phyloP scores from a whole-genome alignment of 495 filamentous ascomycete genomes.

The Aspergillus baeticus region DNA sequence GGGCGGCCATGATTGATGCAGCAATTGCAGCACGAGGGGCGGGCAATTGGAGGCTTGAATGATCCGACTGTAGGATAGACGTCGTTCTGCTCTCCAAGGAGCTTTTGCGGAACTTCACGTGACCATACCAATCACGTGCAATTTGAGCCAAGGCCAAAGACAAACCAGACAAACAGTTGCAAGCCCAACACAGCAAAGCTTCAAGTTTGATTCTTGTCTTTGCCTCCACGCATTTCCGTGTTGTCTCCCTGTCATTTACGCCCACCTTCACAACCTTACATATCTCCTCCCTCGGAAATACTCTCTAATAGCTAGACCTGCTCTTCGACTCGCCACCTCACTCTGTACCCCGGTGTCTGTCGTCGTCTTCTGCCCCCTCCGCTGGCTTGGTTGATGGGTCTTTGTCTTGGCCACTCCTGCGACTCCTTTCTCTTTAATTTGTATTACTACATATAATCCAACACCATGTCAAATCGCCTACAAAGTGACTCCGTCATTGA shows the following conservation, averaged over 20 bases:
- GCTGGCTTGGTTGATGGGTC: slow-evolving; percentile 25
- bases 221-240: slow-evolving; percentile 20
- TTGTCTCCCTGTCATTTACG: slow-evolving; percentile 15
- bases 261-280: slow-evolving; percentile 25
- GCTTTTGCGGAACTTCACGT: slow-evolving; percentile 31
- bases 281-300: slow-evolving; percentile 13
- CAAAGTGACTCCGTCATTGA: slow-evolving; percentile 97
- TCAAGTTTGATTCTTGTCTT: slow-evolving; percentile 37
- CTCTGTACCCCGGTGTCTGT: slow-evolving; percentile 13
- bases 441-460: slow-evolving; percentile 18
- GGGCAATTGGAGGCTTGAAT: slow-evolving; percentile 17
- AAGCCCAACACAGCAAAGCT: slow-evolving; percentile 42
- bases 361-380: slow-evolving; percentile 20
- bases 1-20: slow-evolving; percentile 42
- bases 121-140: background rate
- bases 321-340: slow-evolving; percentile 16
- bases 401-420: slow-evolving; percentile 26
- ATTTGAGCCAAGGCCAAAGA: slow-evolving; percentile 25
- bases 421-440: slow-evolving; percentile 21
- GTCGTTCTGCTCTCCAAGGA: slow-evolving; percentile 17
- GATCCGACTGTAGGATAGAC: slow-evolving; percentile 21
- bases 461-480: slow-evolving; percentile 58
- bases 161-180: slow-evolving; percentile 30
- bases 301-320: slow-evolving; percentile 19
- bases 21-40: slow-evolving; percentile 26